Percentiles rank a stretch among this genome's conserved stretches.
phyloP scores from a whole-genome alignment of 352 stramenopile species.

The Thraustochytrium sp. region DNA sequence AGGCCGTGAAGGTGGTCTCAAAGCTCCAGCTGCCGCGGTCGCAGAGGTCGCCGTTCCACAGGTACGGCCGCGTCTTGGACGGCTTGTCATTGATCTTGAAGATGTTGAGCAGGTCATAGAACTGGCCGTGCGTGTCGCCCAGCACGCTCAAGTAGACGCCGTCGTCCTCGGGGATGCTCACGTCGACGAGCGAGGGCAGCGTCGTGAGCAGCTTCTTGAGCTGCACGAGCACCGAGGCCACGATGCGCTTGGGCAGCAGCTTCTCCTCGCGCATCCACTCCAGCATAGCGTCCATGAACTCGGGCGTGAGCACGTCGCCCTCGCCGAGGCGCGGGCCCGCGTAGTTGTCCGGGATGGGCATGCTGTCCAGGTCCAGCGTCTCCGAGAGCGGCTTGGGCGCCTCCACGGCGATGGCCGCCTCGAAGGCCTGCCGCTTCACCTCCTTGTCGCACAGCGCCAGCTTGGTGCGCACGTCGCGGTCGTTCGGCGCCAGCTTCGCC shows the following conservation, averaged over 20 bases:
- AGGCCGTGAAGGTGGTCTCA: slow-evolving; percentile 94
- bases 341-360: slow-evolving; percentile 62
- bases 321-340: slow-evolving; percentile 64
- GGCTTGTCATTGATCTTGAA: slow-evolving; percentile 96
- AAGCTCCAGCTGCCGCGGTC: slow-evolving; percentile 96
- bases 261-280: slow-evolving; percentile 94
- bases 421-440: slow-evolving; percentile 90
- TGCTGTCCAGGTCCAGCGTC: slow-evolving; percentile 78
- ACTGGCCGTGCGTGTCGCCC: slow-evolving; percentile 98
- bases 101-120: slow-evolving; percentile 99
- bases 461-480: slow-evolving; percentile 74
- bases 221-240: slow-evolving; percentile 87
- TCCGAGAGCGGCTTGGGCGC: slow-evolving; percentile 81
- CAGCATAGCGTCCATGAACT: slow-evolving; percentile 84
- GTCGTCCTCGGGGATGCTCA: slow-evolving; percentile 56
- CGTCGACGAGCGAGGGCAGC: slow-evolving; percentile 80
- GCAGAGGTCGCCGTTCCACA: slow-evolving; percentile 99
- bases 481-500: not conserved
- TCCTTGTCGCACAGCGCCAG: slow-evolving; percentile 93
- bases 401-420: slow-evolving; percentile 89
- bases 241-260: slow-evolving; percentile 94
- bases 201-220: slow-evolving; percentile 79
- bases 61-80: slow-evolving; percentile 88
- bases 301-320: slow-evolving; percentile 50
- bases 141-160: slow-evolving; percentile 82